phyloP scores from a whole-genome alignment of 2,329 filamentous ascomycete species.

The Samsoniella hepiali region DNA sequence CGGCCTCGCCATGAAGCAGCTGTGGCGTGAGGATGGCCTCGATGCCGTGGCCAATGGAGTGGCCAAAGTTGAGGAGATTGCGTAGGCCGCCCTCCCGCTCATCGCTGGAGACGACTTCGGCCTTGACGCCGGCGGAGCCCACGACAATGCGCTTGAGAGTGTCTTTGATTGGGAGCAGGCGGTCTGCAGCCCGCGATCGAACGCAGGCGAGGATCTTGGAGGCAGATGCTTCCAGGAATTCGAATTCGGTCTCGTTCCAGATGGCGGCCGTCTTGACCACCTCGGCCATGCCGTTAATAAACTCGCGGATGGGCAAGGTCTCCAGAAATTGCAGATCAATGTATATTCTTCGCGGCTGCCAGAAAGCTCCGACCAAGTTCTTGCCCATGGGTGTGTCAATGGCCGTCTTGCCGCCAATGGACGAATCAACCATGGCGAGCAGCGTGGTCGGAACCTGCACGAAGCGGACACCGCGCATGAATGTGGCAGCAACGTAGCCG shows the following conservation, averaged over 20 bases:
- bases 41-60: conserved; percentile 95
- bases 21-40: conserved; percentile 95
- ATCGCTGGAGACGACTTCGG: conserved; percentile 88
- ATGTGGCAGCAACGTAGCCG: conserved; percentile 94
- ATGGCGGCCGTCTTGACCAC: conserved; percentile 97
- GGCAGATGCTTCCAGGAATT: conserved; percentile 77
- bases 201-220: conserved; percentile 60
- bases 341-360: conserved; percentile 92
- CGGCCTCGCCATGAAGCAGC: conserved; percentile 90
- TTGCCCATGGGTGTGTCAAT: conserved; percentile 96
- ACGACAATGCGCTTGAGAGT: conserved; percentile 77
- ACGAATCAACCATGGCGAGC: conserved; percentile 96
- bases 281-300: conserved; percentile 98
- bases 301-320: conserved; percentile 83
- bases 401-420: conserved; percentile 96
- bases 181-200: conserved; percentile 40
- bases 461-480: conserved; percentile 95
- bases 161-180: conserved; percentile 67
- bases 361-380: conserved; percentile 93
- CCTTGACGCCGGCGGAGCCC: conserved; percentile 90
- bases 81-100: conserved; percentile 91
- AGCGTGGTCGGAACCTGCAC: conserved; percentile 95
- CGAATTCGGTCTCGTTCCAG: conserved; percentile 86
- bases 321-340: conserved; percentile 91
- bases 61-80: conserved; percentile 95